These are phyloP conservation scores for Acorus gramineus DNA, from an alignment of 106 monocot genomes.

Conservation along the genomic window DNA sequence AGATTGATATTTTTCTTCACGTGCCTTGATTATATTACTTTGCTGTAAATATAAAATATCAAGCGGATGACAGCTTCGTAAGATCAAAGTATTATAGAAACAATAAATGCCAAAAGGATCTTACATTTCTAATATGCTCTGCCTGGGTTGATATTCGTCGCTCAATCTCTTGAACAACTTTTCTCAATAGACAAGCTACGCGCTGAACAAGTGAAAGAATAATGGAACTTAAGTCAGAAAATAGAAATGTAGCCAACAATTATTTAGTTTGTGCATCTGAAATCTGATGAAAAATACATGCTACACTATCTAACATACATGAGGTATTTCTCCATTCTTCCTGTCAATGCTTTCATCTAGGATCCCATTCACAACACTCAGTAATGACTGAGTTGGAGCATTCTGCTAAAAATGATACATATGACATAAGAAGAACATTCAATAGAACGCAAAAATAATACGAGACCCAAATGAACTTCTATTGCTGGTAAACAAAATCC, in stretches of 20 bases:
- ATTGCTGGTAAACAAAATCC: background rate
- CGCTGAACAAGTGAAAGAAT: constrained; percentile 27
- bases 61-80: background rate
- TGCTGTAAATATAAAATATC: constrained; percentile 24
- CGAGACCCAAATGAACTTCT: background rate
- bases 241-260: too few species aligned
- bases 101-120: background rate
- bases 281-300: background rate
- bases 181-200: constrained; percentile 52
- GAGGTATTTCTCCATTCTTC: constrained; percentile 69
- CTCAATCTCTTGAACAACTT: constrained; percentile 71
- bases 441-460: constrained; percentile 3
- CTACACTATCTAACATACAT: constrained; percentile 46
- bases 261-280: too few species aligned
- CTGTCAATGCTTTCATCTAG: constrained; percentile 71
- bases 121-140: constrained; percentile 80
- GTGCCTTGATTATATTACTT: constrained; percentile 55
- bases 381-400: constrained; percentile 75
- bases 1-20: constrained; percentile 70
- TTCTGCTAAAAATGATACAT: constrained; percentile 37
- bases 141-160: constrained; percentile 68
- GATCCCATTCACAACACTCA: constrained; percentile 64
- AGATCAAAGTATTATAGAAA: background rate
- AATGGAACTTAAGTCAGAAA: background rate
- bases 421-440: background rate